Evolutionary conservation across 2,329 filamentous ascomycete species (phyloP).

Genomic region (Claviceps sp.): DNA sequence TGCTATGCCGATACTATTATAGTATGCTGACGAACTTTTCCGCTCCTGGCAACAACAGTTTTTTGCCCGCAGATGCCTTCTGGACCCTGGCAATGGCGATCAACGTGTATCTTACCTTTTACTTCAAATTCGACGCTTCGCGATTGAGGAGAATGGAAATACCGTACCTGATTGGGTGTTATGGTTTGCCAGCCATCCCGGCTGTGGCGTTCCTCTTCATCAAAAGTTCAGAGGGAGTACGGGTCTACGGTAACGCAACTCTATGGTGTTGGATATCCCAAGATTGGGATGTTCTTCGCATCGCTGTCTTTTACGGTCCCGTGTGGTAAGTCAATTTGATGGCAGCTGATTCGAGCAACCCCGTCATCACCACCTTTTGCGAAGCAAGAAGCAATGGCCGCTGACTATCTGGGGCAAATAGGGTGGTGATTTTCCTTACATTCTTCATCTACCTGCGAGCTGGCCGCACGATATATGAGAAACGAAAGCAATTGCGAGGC

Average conservation of each 20-base stretch:
- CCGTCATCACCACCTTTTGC: too few species aligned
- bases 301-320: conserved; percentile 62
- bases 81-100: conserved; percentile 74
- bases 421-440: conserved; percentile 47
- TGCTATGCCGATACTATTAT: not conserved
- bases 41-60: conserved; percentile 38
- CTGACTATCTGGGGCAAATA: conserved; percentile 14
- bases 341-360: too few species aligned
- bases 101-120: conserved; percentile 75
- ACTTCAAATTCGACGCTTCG: conserved; percentile 54
- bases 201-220: conserved; percentile 57
- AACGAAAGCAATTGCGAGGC: conserved; percentile 46
- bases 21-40: conserved; percentile 2
- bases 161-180: conserved; percentile 56
- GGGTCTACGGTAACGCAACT: conserved; percentile 60
- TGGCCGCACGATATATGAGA: conserved; percentile 54
- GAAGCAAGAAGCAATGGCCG: not conserved
- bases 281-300: conserved; percentile 57
- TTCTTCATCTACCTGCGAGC: conserved; percentile 53
- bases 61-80: conserved; percentile 61
- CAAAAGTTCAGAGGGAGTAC: conserved; percentile 32
- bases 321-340: conserved; percentile 37
- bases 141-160: conserved; percentile 55
- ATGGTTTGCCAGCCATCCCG: conserved; percentile 59
- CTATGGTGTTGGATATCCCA: conserved; percentile 70